phyloP scores from a whole-genome alignment of 2,329 filamentous ascomycete genomes.

The Aureobasidium sp. region DNA sequence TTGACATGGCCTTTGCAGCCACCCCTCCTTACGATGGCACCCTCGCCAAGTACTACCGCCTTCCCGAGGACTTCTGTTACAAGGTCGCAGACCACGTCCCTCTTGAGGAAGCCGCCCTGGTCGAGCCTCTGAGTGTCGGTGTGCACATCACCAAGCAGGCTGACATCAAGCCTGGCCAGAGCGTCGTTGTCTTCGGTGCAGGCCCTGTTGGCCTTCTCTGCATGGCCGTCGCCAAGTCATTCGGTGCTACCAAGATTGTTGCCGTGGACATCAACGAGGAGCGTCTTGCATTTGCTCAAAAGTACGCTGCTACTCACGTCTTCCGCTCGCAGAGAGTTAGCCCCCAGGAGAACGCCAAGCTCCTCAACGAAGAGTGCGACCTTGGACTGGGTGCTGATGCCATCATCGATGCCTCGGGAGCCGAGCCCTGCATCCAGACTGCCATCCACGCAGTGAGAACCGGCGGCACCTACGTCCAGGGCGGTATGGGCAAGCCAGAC shows the following conservation, averaged over 20 bases:
- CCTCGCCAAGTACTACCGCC: slow-evolving; percentile 72
- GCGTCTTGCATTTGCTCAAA: slow-evolving; percentile 48
- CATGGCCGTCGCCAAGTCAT: slow-evolving; percentile 49
- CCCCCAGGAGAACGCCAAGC: slow-evolving; percentile 18
- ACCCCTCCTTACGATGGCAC: slow-evolving; percentile 83
- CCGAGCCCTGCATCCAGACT: slow-evolving; percentile 69
- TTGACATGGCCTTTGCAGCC: slow-evolving; percentile 80
- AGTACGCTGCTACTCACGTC: slow-evolving; percentile 31
- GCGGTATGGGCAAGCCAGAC: slow-evolving; percentile 77
- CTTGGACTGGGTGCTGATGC: slow-evolving; percentile 55
- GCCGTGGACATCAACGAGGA: slow-evolving; percentile 50
- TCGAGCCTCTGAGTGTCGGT: slow-evolving; percentile 55
- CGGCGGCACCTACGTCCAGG: slow-evolving; percentile 71
- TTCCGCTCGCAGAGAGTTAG: slow-evolving; percentile 23
- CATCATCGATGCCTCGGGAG: slow-evolving; percentile 73
- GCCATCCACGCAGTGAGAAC: slow-evolving; percentile 59
- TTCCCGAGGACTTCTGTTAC: slow-evolving; percentile 88
- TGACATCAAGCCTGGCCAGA: slow-evolving; percentile 16
- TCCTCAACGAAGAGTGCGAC: slow-evolving; percentile 17
- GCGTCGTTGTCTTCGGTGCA: slow-evolving; percentile 48
- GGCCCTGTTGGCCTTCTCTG: slow-evolving; percentile 54
- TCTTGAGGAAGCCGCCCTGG: slow-evolving; percentile 78
- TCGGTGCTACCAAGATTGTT: slow-evolving; percentile 51
- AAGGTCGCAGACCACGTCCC: slow-evolving; percentile 70
- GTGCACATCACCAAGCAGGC: slow-evolving; percentile 36